phyloP scores from a whole-genome alignment of 306 rosid species.

The Potentilla sterilis region DNA sequence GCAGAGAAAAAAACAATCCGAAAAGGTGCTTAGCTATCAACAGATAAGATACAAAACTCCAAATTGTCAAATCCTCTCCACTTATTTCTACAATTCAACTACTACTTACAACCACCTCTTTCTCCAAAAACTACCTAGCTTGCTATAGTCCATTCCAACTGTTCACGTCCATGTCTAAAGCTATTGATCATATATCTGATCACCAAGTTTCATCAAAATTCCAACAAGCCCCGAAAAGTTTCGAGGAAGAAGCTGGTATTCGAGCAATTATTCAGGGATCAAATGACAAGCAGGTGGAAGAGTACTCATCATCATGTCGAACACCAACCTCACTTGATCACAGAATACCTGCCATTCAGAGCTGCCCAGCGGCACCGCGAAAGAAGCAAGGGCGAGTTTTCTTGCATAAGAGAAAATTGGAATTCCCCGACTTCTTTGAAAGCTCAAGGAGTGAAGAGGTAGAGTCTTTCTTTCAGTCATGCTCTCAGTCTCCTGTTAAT shows the following conservation, averaged over 20 bases:
- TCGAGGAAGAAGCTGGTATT: not conserved
- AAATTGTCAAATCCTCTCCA: not conserved
- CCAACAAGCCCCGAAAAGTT: not conserved
- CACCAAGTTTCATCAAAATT: not conserved
- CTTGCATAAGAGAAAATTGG: conserved; percentile 31
- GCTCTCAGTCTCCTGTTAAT: conserved; percentile 1
- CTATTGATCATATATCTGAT: not conserved
- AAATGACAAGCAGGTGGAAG: not conserved
- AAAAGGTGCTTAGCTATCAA: not conserved
- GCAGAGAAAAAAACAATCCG: not conserved
- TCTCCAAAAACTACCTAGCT: not conserved
- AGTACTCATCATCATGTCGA: conserved; percentile 24
- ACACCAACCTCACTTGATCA: conserved; percentile 46
- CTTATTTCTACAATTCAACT: not conserved
- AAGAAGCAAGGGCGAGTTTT: conserved; percentile 21
- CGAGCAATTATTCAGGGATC: not conserved
- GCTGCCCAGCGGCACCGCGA: conserved; percentile 56
- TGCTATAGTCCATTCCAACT: not conserved
- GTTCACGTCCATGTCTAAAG: conserved; percentile 10
- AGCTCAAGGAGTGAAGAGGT: conserved; percentile 42
- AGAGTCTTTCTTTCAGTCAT: conserved; percentile 51
- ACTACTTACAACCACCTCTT: not conserved
- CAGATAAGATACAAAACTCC: not conserved
- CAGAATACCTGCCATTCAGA: conserved; percentile 34
- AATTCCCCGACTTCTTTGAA: conserved; percentile 34